Evolutionary conservation across 73 alveolate genomes (phyloP).

Genomic region (Symbiodinium pilosum): DNA sequence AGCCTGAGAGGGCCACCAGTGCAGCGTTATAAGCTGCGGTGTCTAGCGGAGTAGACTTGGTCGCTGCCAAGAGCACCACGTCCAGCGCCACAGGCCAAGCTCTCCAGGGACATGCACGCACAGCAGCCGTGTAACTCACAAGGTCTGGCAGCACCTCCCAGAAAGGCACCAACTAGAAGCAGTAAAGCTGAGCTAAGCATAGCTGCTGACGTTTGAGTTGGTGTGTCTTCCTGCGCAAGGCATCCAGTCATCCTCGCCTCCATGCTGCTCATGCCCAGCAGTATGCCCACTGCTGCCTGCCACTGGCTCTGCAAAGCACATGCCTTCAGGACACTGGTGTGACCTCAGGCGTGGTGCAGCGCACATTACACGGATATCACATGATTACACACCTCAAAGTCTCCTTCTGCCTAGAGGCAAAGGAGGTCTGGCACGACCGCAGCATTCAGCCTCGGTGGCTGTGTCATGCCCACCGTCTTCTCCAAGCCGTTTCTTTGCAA

Average conservation of each 20-base stretch:
- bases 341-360: too few species aligned
- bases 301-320: slow-evolving; percentile 24
- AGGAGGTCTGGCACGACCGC: slow-evolving; percentile 17
- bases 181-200: too few species aligned
- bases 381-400: too few species aligned
- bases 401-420: background rate
- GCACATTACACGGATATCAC: too few species aligned
- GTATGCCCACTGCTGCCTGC: slow-evolving; percentile 1
- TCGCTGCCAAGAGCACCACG: background rate
- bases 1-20: slow-evolving; percentile 27
- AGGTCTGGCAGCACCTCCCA: slow-evolving; percentile 59
- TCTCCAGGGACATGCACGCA: slow-evolving; percentile 1
- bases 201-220: too few species aligned
- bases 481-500: too few species aligned
- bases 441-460: slow-evolving; percentile 7
- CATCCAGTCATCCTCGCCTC: slow-evolving; percentile 10
- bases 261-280: slow-evolving; percentile 1
- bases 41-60: background rate
- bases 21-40: slow-evolving; percentile 2
- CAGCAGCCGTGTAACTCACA: slow-evolving; percentile 11
- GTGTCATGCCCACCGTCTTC: too few species aligned
- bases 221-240: too few species aligned
- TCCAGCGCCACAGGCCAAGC: slow-evolving; percentile 26
- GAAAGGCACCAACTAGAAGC: too few species aligned
- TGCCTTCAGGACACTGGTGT: slow-evolving; percentile 29